Conservation (phyloP, 169 alveolate genomes). For the Babesia bigemina region DNA sequence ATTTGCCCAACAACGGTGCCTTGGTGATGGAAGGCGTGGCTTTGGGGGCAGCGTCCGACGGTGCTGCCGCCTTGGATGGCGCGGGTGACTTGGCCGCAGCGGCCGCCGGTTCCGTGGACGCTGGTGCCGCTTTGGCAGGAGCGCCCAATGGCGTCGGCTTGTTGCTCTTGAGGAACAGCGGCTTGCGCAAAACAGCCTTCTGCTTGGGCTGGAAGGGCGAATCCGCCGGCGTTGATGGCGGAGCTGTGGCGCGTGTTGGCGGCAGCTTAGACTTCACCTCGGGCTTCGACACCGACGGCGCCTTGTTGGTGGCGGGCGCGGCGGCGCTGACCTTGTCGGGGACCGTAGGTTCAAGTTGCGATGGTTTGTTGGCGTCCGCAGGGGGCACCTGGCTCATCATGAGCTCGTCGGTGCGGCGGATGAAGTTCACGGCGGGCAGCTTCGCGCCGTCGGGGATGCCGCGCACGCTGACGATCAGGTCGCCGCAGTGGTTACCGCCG, state of each 20-base stretch:
- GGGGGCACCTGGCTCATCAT: conserved; percentile 3
- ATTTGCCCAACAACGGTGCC: background rate
- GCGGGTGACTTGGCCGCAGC: conserved; percentile 3
- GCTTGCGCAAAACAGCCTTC: conserved; percentile 40
- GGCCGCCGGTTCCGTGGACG: background rate
- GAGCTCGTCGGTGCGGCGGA: conserved; percentile 39
- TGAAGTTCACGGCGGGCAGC: conserved; percentile 82
- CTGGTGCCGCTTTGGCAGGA: background rate
- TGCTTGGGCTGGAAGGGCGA: conserved; percentile 40
- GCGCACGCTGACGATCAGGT: conserved; percentile 72
- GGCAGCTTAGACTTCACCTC: background rate
- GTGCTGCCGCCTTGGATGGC: background rate
- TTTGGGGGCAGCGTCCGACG: background rate
- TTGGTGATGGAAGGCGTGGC: background rate
- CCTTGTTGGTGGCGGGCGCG: background rate
- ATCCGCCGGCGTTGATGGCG: conserved; percentile 16
- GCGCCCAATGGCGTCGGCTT: conserved; percentile 31
- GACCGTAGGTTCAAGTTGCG: conserved; percentile 21
- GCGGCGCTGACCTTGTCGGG: conserved; percentile 21
- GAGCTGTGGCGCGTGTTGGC: conserved; percentile 3
- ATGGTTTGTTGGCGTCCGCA: conserved; percentile 1
- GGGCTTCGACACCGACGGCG: conserved; percentile 5
- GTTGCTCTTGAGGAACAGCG: conserved; percentile 62
- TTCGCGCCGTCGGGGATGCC: conserved; percentile 75
- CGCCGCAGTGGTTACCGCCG: conserved; percentile 69